Evolutionary conservation across 225 moss, liverwort and hornwort genomes (phyloP).

Genomic region (Thuidium tamariscinum): DNA sequence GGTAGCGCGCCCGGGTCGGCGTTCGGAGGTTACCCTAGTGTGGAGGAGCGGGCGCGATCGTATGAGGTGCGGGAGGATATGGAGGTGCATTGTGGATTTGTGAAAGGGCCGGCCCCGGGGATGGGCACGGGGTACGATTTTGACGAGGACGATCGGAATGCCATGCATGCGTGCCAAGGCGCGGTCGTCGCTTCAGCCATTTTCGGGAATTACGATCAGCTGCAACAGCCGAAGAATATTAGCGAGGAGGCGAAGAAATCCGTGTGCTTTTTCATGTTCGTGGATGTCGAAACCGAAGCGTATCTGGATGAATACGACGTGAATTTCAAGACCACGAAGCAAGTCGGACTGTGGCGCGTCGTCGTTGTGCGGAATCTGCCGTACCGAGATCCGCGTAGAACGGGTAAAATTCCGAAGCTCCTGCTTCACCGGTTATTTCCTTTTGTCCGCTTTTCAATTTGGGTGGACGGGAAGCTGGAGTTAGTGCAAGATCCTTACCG

Average conservation of each 20-base stretch:
- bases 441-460: conserved; percentile 69
- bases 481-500: conserved; percentile 75
- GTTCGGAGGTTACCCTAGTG: conserved; percentile 92
- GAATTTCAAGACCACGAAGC: conserved; percentile 41
- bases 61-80: conserved; percentile 55
- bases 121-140: conserved; percentile 81
- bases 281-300: conserved; percentile 70
- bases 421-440: conserved; percentile 87
- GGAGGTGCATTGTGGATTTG: conserved; percentile 88
- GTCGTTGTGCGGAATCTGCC: conserved; percentile 77
- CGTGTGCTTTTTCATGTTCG: conserved; percentile 97
- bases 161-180: conserved; percentile 68
- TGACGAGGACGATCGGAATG: conserved; percentile 57
- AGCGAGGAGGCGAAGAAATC: conserved; percentile 44
- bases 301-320: conserved; percentile 29
- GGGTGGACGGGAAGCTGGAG: conserved; percentile 95
- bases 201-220: conserved; percentile 89
- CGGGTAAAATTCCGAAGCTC: conserved; percentile 97
- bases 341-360: conserved; percentile 78
- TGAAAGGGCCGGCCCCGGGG: conserved; percentile 63
- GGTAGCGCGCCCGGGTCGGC: conserved; percentile 44
- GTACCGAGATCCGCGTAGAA: conserved; percentile 69
- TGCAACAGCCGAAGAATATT: conserved; percentile 91
- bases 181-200: conserved; percentile 91
- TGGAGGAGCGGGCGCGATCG: conserved; percentile 52